Evolutionary conservation across 495 filamentous ascomycete genomes (phyloP), one percentile per base, ranked within the genome.

Genomic region (Antarctomyces pellizariae): DNA sequence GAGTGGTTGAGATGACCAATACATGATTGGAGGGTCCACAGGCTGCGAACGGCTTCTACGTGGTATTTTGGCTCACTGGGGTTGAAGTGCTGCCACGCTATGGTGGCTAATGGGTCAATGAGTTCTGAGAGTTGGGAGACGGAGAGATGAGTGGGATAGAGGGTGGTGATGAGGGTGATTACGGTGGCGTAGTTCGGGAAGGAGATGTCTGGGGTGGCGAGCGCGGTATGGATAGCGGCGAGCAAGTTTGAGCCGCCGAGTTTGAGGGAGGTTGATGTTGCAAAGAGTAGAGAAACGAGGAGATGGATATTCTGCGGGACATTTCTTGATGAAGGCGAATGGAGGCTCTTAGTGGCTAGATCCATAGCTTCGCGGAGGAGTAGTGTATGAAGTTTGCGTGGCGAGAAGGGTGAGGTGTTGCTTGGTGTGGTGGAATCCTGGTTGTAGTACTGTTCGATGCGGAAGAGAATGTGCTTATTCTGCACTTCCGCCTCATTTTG

Each of bases 11-110:
- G 45, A 0, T 42, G 36, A n/a, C 50, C 45, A 6, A 66, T 42
- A 5, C 50, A 60, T 0, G 64, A 64, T 37, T 95, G 78, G 22
- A 95, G 50, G 26, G 75, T 65, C 75, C 83, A 89, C 8, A 95
- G 48, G 34, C 67, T 75, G 26, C 75, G 72, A 24, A 89, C 77
- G 18, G 79, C 68, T 46, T 95, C 84, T 13, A 95, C 79, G 43
- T 91, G 86, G 36, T 83, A 83, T 41, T 89, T 89, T 0, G 80
- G 83, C 30, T 69, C 71, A 11, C 70, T 50, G 13, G 77, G 70
- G 0, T 78, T 77, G 18, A 93, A 52, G 42, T 73, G 82, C 13
- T 50, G 36, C 84, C 84, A 95, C 0, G 83, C 53, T 32, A 67
- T 57, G 8, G 53, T 57, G 8, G 86, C 67, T 11, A 92, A 46